Percentiles rank a stretch among this genome's conserved stretches.
Evolutionary conservation across 1,139 yeast genomes (phyloP).

Genomic region (Magnusiomyces fungicola): DNA sequence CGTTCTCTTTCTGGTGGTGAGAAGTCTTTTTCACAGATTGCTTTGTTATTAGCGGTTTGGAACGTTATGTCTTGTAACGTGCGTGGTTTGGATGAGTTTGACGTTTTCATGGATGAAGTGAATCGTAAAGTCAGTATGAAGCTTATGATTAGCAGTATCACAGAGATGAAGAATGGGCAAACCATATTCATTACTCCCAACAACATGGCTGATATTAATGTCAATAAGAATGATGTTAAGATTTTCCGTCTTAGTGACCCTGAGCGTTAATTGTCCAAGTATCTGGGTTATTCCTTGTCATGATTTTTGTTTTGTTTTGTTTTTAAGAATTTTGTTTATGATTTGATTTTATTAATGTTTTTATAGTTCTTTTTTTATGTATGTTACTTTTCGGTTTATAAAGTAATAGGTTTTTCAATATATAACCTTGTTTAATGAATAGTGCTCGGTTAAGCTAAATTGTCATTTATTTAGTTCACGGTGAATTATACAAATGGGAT

Average conservation of each 20-base stretch:
- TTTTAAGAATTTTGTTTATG: background rate
- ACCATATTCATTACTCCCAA: conserved; percentile 93
- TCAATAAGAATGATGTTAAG: conserved; percentile 53
- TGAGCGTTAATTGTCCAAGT: conserved; percentile 15
- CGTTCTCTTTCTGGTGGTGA: conserved; percentile 95
- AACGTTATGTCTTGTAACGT: conserved; percentile 80
- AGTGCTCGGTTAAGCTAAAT: no score
- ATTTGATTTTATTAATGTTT: no score
- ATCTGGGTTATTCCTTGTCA: background rate
- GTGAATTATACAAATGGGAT: no score
- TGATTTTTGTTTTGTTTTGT: background rate
- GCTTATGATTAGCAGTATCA: conserved; percentile 61
- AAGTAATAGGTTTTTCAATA: no score
- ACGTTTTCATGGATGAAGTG: conserved; percentile 95
- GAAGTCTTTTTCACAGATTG: conserved; percentile 87
- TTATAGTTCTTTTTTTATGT: no score
- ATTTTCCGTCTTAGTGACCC: conserved; percentile 68
- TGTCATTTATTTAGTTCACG: no score
- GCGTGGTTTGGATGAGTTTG: conserved; percentile 93
- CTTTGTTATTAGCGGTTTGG: conserved; percentile 87
- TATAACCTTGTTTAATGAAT: no score
- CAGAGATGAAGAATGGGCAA: conserved; percentile 43
- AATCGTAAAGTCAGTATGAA: conserved; percentile 76
- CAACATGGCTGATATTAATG: conserved; percentile 69
- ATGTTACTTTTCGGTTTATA: no score